A percentile compares a stretch with the other conserved stretches of the same genome.
phyloP scores from a whole-genome alignment of 2,329 filamentous ascomycete genomes.

The Grosmannia penicillata region DNA sequence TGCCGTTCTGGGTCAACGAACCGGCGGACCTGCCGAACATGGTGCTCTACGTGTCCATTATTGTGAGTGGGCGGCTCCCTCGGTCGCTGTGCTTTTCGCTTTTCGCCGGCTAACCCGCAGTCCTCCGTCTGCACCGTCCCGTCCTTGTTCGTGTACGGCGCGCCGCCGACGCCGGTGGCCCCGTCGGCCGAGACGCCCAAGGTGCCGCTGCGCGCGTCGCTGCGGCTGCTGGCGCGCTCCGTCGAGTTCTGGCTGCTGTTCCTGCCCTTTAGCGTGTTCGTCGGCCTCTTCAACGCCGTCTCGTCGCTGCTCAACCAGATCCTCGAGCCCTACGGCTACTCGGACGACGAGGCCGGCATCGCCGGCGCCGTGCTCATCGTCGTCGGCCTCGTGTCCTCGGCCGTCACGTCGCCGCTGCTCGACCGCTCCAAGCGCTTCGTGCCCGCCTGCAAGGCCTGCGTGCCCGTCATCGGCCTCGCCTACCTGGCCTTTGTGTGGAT shows the following conservation, averaged over 20 bases:
- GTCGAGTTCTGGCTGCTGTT: slow-evolving; percentile 69
- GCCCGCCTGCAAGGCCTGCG: slow-evolving; percentile 52
- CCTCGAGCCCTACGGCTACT: slow-evolving; percentile 71
- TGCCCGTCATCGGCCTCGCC: slow-evolving; percentile 56
- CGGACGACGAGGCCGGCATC: slow-evolving; percentile 73
- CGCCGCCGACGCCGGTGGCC: slow-evolving; percentile 63
- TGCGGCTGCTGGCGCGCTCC: slow-evolving; percentile 39
- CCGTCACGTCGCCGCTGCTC: slow-evolving; percentile 64
- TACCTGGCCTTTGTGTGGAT: slow-evolving; percentile 78
- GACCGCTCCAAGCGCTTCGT: slow-evolving; percentile 76
- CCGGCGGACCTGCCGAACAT: slow-evolving; percentile 58
- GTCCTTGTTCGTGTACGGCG: slow-evolving; percentile 64
- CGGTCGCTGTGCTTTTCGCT: background rate
- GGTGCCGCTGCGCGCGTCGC: slow-evolving; percentile 32
- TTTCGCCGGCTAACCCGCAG: slow-evolving; percentile 13
- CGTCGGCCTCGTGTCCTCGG: slow-evolving; percentile 66
- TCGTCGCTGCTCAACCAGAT: slow-evolving; percentile 86
- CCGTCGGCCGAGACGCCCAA: slow-evolving; percentile 49
- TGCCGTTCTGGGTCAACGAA: slow-evolving; percentile 57
- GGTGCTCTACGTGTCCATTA: slow-evolving; percentile 73
- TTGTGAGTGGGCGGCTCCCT: slow-evolving; percentile 37
- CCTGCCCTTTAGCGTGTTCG: slow-evolving; percentile 69
- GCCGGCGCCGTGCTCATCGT: slow-evolving; percentile 81
- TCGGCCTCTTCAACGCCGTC: slow-evolving; percentile 86
- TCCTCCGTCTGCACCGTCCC: slow-evolving; percentile 53